Evolutionary conservation across 2,329 filamentous ascomycete species (phyloP).

Genomic region (Penicillium sp.): DNA sequence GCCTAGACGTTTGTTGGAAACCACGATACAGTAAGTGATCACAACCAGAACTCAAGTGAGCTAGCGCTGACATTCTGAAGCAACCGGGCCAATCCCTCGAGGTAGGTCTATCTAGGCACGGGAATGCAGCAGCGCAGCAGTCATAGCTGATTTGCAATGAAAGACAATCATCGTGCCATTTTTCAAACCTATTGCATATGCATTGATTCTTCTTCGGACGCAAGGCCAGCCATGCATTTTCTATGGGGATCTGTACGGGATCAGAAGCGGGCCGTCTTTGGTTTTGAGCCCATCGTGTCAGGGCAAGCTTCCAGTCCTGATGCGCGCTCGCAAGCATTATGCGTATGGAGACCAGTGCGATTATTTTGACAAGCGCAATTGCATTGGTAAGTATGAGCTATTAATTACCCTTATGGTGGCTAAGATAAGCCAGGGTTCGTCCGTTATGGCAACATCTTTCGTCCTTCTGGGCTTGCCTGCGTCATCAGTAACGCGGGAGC

Average conservation of each 20-base stretch:
- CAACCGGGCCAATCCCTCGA: constrained; percentile 62
- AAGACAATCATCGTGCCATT: constrained; percentile 60
- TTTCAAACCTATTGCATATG: constrained; percentile 70
- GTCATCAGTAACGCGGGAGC: constrained; percentile 55
- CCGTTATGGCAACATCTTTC: constrained; percentile 50
- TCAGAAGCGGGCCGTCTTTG: constrained; percentile 46
- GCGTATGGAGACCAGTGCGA: constrained; percentile 64
- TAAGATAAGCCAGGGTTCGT: constrained; percentile 44
- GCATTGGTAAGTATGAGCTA: constrained; percentile 49
- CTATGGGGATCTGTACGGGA: constrained; percentile 67
- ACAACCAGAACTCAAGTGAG: no score
- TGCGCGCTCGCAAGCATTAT: constrained; percentile 62
- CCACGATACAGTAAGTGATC: constrained; percentile 59
- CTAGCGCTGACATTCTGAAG: constrained; percentile 29
- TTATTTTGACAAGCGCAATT: constrained; percentile 60
- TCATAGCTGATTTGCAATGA: neutral
- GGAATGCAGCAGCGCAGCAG: neutral
- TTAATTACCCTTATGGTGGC: neutral
- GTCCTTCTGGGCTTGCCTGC: constrained; percentile 54
- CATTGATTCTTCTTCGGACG: constrained; percentile 66
- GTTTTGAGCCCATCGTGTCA: constrained; percentile 50
- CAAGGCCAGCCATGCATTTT: constrained; percentile 66
- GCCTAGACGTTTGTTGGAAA: constrained; percentile 65
- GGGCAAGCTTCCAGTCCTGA: constrained; percentile 56
- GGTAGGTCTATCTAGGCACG: constrained; percentile 30